phyloP scores from a whole-genome alignment of 768 basidiomycete genomes.

The Russula lepida region DNA sequence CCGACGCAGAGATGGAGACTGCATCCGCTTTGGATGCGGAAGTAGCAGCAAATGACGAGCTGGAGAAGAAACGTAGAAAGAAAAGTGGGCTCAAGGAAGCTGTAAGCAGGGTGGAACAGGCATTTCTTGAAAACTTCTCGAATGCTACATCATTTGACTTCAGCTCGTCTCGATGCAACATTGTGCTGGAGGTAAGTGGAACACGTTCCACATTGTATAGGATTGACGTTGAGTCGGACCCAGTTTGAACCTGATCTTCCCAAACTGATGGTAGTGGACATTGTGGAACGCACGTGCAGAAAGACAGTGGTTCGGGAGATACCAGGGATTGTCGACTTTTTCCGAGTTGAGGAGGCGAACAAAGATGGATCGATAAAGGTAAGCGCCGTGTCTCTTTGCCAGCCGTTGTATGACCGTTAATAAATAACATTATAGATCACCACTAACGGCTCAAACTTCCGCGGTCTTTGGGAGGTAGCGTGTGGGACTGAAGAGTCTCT shows the following conservation, averaged over 20 bases:
- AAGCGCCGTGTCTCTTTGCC: slow-evolving; percentile 12
- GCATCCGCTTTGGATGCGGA: slow-evolving; percentile 43
- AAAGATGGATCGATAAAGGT: slow-evolving; percentile 49
- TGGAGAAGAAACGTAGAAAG: slow-evolving; percentile 27
- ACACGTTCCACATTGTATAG: neutral
- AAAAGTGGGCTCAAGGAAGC: slow-evolving; percentile 32
- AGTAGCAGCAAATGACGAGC: slow-evolving; percentile 28
- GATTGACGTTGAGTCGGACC: neutral
- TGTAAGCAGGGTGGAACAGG: slow-evolving; percentile 37
- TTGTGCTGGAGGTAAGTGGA: slow-evolving; percentile 70
- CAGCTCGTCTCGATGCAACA: slow-evolving; percentile 54
- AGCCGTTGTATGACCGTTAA: neutral
- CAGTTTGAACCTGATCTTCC: slow-evolving; percentile 86
- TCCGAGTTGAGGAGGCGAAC: slow-evolving; percentile 56
- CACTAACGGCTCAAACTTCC: slow-evolving; percentile 91
- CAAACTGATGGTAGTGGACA: slow-evolving; percentile 87
- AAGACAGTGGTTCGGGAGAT: slow-evolving; percentile 86
- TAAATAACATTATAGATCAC: slow-evolving; percentile 42
- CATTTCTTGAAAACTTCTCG: slow-evolving; percentile 50
- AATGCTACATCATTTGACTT: slow-evolving; percentile 71
- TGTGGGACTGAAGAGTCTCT: slow-evolving; percentile 37
- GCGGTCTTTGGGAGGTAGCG: slow-evolving; percentile 75
- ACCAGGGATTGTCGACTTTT: slow-evolving; percentile 79
- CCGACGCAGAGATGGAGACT: slow-evolving; percentile 54
- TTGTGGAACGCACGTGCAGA: slow-evolving; percentile 81